phyloP scores from a whole-genome alignment of 371 early-diverging fungal genomes.

The Mucor plumbeus region DNA sequence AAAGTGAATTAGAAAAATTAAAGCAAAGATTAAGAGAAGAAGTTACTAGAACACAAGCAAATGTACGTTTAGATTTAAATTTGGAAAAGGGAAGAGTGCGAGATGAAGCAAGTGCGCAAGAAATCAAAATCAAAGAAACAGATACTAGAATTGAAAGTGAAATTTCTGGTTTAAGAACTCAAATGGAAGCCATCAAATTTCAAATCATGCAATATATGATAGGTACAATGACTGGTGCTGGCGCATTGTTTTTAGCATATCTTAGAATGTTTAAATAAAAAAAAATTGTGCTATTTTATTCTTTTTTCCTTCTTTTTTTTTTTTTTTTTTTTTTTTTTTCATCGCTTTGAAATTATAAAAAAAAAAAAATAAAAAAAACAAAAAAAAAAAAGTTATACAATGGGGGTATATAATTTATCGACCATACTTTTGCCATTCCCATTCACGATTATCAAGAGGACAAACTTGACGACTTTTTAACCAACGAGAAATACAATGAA shows the following conservation, averaged over 20 bases:
- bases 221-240: constrained; percentile 84
- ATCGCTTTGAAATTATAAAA: not conserved
- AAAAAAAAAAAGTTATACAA: not conserved
- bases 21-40: constrained; percentile 85
- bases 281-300: not conserved
- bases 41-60: constrained; percentile 85
- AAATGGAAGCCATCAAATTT: constrained; percentile 92
- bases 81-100: constrained; percentile 90
- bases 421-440: constrained; percentile 96
- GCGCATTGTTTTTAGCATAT: constrained; percentile 76
- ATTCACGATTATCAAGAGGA: constrained; percentile 99
- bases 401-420: constrained; percentile 25
- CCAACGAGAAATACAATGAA: constrained; percentile 99
- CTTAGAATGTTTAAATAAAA: constrained; percentile 59
- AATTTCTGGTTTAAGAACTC: constrained; percentile 84
- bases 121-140: constrained; percentile 86
- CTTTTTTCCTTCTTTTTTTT: not conserved
- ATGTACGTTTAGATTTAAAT: constrained; percentile 87
- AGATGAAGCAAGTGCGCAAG: constrained; percentile 84
- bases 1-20: constrained; percentile 81
- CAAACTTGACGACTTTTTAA: constrained; percentile 98
- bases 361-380: not conserved
- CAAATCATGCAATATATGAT: constrained; percentile 87
- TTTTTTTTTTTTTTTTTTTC: not conserved
- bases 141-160: constrained; percentile 91